Percentiles rank a stretch among this genome's conserved stretches.
Evolutionary conservation across 495 filamentous ascomycete genomes (phyloP).

Genomic region (Cercophora samala): DNA sequence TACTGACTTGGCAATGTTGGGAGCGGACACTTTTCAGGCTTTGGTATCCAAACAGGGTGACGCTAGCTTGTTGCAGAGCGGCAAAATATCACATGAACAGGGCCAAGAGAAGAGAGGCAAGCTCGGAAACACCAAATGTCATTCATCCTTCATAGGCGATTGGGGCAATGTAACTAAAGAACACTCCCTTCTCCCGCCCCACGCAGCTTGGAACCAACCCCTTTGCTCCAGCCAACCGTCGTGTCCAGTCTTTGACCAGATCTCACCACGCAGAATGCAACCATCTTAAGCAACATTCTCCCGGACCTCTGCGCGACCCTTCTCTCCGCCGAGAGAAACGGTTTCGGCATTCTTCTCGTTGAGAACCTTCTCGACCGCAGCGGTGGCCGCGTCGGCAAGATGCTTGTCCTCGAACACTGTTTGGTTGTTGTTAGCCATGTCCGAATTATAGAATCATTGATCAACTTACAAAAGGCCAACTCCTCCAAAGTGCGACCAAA

Average conservation of each 20-base stretch:
- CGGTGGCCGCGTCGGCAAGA: conserved; percentile 36
- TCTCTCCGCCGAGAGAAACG: background rate
- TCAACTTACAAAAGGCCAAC: conserved; percentile 60
- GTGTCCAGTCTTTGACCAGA: background rate
- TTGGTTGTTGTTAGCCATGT: conserved; percentile 12
- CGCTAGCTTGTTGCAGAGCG: background rate
- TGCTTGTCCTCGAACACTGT: conserved; percentile 47
- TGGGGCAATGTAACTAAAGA: background rate
- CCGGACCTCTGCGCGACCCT: conserved; percentile 13
- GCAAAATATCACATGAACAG: background rate
- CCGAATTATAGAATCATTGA: no score
- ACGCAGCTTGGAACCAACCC: background rate
- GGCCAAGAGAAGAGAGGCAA: background rate
- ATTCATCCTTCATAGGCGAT: background rate
- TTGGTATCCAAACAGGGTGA: background rate
- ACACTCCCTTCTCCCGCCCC: background rate
- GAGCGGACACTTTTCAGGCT: background rate
- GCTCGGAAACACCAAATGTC: background rate
- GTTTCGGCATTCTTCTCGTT: conserved; percentile 15
- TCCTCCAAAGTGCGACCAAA: conserved; percentile 61
- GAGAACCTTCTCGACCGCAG: conserved; percentile 43
- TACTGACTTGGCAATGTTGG: background rate
- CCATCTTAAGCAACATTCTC: conserved; percentile 14
- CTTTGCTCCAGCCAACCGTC: background rate
- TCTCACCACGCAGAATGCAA: background rate